Base-by-base conservation (phyloP, 2,329 filamentous ascomycete genomes). In the Neofusicoccum sp. region DNA sequence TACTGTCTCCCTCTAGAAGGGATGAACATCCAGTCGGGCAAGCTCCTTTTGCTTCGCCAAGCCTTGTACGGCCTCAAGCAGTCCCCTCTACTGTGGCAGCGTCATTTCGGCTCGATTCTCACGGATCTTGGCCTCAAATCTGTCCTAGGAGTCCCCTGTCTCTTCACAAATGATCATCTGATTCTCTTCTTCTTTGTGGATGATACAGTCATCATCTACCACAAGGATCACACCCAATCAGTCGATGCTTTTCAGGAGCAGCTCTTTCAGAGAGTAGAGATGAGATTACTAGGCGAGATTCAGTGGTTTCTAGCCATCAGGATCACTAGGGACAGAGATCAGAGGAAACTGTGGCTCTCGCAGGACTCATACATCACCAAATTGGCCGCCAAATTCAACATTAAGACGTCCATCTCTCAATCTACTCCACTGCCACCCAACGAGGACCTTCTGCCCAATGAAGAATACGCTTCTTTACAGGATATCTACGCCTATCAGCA, bases 1-100 rank as follows among this genome's bases (percentile, higher is more conserved):
- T 69, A 66, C 47, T 56, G 41, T 14, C n/a, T n/a, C n/a, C n/a
- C n/a, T n/a, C n/a, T n/a, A n/a, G n/a, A n/a, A n/a, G n/a, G n/a
- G n/a, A n/a, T n/a, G n/a, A n/a, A n/a, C n/a, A n/a, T n/a, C n/a
- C n/a, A n/a, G n/a, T n/a, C n/a, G n/a, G n/a, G n/a, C n/a, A n/a
- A n/a, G n/a, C n/a, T 43, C 16, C 65, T 69, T 31, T 39, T 61
- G 44, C 62, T 72, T 3, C 28, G 28, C 16, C 11, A 61, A 56
- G 70, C 70, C 2, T 50, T 73, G 3, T 72, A 72, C 63, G 67
- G 69, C 3, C 65, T 72, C 0, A 67, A 67, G 31, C 58, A 68
- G 33, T 64, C 66, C 4, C 68, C 66, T 9, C 16, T 65, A 1
- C 68, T 73, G 1, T 71, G 48, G 68, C 67, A 68, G 39, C 63